A percentile compares a stretch with the other conserved stretches of the same genome.
Evolutionary conservation across 106 monocot genomes (phyloP).

Genomic region (Narthecium ossifragum): DNA sequence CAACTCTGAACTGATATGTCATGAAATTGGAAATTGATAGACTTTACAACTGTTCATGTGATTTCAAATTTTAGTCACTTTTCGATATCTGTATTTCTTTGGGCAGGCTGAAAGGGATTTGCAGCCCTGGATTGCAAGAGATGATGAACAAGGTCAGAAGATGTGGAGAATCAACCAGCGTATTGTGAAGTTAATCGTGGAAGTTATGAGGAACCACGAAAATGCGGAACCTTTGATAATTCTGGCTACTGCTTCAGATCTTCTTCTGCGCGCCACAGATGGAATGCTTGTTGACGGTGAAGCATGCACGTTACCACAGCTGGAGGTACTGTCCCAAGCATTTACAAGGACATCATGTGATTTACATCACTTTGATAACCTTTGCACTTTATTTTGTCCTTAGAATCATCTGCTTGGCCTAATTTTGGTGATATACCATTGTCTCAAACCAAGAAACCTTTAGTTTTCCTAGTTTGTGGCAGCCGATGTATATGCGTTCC

Average conservation of each 20-base stretch:
- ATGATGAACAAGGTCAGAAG: conserved; percentile 82
- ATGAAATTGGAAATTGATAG: too few species aligned
- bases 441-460: too few species aligned
- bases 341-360: not conserved
- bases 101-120: conserved; percentile 90
- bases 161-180: conserved; percentile 95
- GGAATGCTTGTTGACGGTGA: conserved; percentile 99
- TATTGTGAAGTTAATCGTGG: conserved; percentile 84
- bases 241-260: conserved; percentile 87
- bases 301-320: conserved; percentile 91
- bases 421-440: too few species aligned
- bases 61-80: conserved; percentile 12
- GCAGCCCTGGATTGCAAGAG: conserved; percentile 98
- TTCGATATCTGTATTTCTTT: conserved; percentile 11
- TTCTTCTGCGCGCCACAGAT: conserved; percentile 97
- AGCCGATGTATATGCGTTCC: not conserved
- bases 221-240: conserved; percentile 72
- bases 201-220: conserved; percentile 84
- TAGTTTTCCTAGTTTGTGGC: too few species aligned
- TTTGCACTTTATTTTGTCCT: too few species aligned
- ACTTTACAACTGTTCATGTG: not conserved
- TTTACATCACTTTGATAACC: too few species aligned
- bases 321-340: conserved; percentile 55
- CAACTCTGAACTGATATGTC: too few species aligned
- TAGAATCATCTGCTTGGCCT: too few species aligned